phyloP scores from a whole-genome alignment of 148 eudicot species.

The Vaccinium corymbosum region DNA sequence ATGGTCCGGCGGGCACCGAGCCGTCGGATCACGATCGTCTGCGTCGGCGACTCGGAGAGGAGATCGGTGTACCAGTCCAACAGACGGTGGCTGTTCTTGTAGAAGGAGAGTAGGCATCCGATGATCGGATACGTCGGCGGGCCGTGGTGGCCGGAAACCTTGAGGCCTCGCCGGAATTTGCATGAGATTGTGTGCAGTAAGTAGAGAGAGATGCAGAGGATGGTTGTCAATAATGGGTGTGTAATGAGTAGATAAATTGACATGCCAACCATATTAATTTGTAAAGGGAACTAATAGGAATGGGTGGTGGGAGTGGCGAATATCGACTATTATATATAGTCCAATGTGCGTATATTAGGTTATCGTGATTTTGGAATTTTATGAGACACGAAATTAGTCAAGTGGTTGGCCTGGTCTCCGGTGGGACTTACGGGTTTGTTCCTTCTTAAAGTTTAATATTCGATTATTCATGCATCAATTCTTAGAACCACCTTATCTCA shows the following conservation, averaged over 20 bases:
- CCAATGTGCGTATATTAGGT: background rate
- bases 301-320: background rate
- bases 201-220: conserved; percentile 12
- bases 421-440: too few relatives aligned
- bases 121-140: conserved; percentile 33
- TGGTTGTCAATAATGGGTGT: conserved; percentile 4
- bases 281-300: background rate
- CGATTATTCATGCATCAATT: too few relatives aligned
- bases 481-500: too few relatives aligned
- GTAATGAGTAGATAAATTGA: background rate
- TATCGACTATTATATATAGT: background rate
- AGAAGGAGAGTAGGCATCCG: conserved; percentile 35
- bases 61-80: conserved; percentile 43
- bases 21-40: conserved; percentile 28
- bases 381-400: background rate
- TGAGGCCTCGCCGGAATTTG: conserved; percentile 11
- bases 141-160: conserved; percentile 7
- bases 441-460: too few relatives aligned
- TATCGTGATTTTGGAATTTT: background rate
- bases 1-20: conserved; percentile 34
- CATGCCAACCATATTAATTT: background rate
- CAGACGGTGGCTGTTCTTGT: conserved; percentile 32
- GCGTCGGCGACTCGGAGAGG: conserved; percentile 26
- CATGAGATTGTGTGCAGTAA: conserved; percentile 1
- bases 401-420: background rate